Evolutionary conservation across 2,329 filamentous ascomycete species (phyloP), one percentile per base, ranked within the genome.

Genomic region (Verticillium dahliae): DNA sequence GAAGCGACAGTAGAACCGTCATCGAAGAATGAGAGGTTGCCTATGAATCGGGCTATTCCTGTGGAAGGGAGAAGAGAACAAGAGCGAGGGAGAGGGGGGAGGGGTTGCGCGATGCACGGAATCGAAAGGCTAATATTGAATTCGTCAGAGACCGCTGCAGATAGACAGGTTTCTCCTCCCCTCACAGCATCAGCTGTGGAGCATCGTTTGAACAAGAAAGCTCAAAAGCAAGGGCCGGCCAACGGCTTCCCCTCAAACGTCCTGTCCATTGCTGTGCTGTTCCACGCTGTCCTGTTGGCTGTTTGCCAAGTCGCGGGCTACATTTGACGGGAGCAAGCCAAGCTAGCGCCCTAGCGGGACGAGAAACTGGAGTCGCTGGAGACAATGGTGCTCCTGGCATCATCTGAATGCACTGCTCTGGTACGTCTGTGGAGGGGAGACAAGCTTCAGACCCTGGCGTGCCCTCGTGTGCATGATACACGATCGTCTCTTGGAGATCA

Each of bases 1-100:
- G 56, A 67, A 64, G 41, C 56, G 60, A 63, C 55, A 59, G 62
- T 58, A 56, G 27, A 59, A 63, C 59, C 57, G 63, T 65, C 63
- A 15, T 50, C 45, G 57, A 59, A 62, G 62, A 68, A 67, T 63
- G 62, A 62, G 57, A 56, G 58, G 38, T 27, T 45, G 56, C 41
- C 37, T 38, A 61, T 62, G 50, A 60, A 63, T 58, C 59, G 56
- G 41, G 62, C 60, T 58, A 13, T 65, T 62, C 54, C 62, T 59
- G 56, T 38, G 58, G 45, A 62, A 41, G 57, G 34, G 41, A 54
- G 60, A 45, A 35, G 56, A 60, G n/a, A 22, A 33, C 52, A 22
- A 56, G 52, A 31, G 54, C 13, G 15, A 31, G 33, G 7, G 31
- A 22, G 41, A 22, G 41, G 18, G 27, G 56, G 31, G 56, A 67